Percentiles rank a stretch among this genome's conserved stretches.
Evolutionary conservation across 2,329 filamentous ascomycete species (phyloP).

Genomic region (Botrytis hyacinthi): DNA sequence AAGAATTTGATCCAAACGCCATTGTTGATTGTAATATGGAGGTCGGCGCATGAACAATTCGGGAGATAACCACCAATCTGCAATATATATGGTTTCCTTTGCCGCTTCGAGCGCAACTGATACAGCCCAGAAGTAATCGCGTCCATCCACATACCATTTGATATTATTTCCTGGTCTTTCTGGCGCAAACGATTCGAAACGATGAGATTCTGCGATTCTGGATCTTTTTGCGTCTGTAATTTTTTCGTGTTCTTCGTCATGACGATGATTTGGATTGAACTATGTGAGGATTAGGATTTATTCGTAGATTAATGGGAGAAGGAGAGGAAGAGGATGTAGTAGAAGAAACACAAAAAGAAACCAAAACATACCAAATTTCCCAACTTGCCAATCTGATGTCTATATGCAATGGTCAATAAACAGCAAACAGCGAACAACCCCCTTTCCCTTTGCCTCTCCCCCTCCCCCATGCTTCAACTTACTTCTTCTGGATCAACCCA

Average conservation of each 20-base stretch:
- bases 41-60: slow-evolving; percentile 84
- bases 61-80: slow-evolving; percentile 94
- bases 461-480: slow-evolving; percentile 20
- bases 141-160: slow-evolving; percentile 97
- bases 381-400: slow-evolving; percentile 61
- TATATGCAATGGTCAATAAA: slow-evolving; percentile 30
- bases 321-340: not conserved
- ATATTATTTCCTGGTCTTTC: slow-evolving; percentile 79
- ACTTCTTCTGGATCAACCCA: slow-evolving; percentile 59
- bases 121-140: slow-evolving; percentile 95
- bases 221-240: slow-evolving; percentile 77
- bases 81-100: slow-evolving; percentile 91
- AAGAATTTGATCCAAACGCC: slow-evolving; percentile 79
- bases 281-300: slow-evolving; percentile 21
- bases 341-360: not conserved
- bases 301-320: not conserved
- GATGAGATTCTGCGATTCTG: slow-evolving; percentile 68
- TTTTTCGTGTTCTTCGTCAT: slow-evolving; percentile 90
- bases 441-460: not conserved
- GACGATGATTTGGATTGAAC: slow-evolving; percentile 84
- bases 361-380: slow-evolving; percentile 54
- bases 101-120: slow-evolving; percentile 86
- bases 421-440: not conserved
- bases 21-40: slow-evolving; percentile 78
- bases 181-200: slow-evolving; percentile 89